Percentiles rank a stretch among this genome's conserved stretches.
These are phyloP conservation scores for Ceratocystis huliohia DNA, from an alignment of 2,329 filamentous ascomycete species.

Conservation along the genomic window DNA sequence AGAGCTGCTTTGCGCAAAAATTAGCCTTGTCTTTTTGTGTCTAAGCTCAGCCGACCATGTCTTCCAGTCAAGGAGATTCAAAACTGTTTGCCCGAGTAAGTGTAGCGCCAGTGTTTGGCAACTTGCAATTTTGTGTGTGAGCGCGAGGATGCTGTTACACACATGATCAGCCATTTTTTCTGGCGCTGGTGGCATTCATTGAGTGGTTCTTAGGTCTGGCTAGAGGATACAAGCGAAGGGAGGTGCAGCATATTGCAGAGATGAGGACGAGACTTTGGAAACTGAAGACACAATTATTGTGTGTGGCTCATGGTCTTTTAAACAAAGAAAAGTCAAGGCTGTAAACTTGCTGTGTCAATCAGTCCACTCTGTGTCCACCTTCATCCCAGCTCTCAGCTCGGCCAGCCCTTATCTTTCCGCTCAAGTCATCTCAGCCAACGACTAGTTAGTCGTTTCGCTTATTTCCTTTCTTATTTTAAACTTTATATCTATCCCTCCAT, in stretches of 20 bases:
- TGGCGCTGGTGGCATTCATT: neutral
- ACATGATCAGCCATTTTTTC: neutral
- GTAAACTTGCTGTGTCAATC: neutral
- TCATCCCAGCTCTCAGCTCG: conserved; percentile 1
- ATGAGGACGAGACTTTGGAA: neutral
- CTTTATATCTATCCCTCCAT: neutral
- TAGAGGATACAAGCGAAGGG: neutral
- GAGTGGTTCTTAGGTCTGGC: neutral
- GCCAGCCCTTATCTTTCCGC: neutral
- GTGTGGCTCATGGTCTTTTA: too few species aligned
- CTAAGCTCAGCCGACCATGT: neutral
- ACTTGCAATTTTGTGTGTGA: neutral
- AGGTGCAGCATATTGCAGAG: neutral
- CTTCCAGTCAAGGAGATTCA: conserved; percentile 59
- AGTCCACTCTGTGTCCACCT: neutral
- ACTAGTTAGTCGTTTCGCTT: conserved; percentile 2
- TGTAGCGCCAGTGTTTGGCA: conserved; percentile 20
- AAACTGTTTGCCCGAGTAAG: conserved; percentile 97
- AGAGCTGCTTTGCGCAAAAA: neutral
- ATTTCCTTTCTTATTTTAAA: neutral
- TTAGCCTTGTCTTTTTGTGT: neutral
- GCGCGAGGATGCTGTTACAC: neutral
- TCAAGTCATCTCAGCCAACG: neutral
- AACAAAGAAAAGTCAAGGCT: too few species aligned
- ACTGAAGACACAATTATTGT: too few species aligned